Evolutionary conservation across 495 filamentous ascomycete genomes (phyloP), one percentile per base, ranked within the genome.

Genomic region (Trichoderma erinaceum): DNA sequence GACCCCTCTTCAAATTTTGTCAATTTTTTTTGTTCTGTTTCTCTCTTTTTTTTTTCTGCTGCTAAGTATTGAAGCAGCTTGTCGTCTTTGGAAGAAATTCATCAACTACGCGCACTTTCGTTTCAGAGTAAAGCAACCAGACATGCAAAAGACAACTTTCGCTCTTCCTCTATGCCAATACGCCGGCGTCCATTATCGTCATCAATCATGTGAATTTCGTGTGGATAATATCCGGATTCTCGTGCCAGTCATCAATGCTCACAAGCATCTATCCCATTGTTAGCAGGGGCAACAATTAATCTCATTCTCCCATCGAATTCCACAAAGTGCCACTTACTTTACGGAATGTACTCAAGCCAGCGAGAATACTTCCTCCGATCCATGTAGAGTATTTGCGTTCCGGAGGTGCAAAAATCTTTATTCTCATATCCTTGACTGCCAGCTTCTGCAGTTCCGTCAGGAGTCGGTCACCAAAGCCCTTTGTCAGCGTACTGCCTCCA

Each of bases 351-450:
- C 94, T 98, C 76, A 99, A 77, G 0, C 96, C 96, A 43, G 96
- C 95, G 68, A 99, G 81, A 81, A 99, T 99, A 74, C 95, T 97
- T 35, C 95, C 95, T 72, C 95, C 95, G 74, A 97, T 98, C 95
- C 95, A 99, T 32, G 92, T 97, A 68, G 91, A 97, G 79, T 98
- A 99, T 78, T 97, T 97, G 68, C 95, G 86, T 81, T 99, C 95
- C 2, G 96, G 92, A 67, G 95, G 95, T 29, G 95, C 95, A 77
- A 96, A 97, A 69, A 99, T 99, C 80, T 97, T 95, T 76, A 99
- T 97, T 72, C 92, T 88, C 96, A 97, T 99, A 73, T 99, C 95
- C 81, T 97, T 97, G 66, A 97, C 92, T 13, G 95, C 94, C 27
- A 98, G 80, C 70, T 89, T 83, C 78, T 97, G 94, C 70, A 99